Base-by-base conservation (phyloP, 2,329 filamentous ascomycete species). In the Neoarthrinium moseri region DNA sequence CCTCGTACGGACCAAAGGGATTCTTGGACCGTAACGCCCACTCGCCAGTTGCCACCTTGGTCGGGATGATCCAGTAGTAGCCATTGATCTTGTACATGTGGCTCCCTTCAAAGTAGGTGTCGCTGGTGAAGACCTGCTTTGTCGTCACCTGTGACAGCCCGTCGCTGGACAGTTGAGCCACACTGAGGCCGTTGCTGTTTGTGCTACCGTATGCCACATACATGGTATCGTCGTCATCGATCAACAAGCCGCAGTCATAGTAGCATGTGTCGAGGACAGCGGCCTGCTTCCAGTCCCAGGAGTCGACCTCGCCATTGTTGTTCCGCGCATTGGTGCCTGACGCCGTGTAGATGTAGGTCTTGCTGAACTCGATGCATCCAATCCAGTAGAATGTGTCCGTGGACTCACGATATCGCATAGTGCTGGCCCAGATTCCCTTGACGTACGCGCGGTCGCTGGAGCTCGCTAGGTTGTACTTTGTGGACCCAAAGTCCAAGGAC, bases 201-300 rank as follows among this genome's bases (percentile, higher is more conserved):
- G 61, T 70, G 37, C 67, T 72, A 4, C 77, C 79, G 52, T 80
- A 80, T 0, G 70, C 75, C 0, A 83, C 72, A 42, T 82, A 83
- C 68, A 82, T 77, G 1, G 71, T 76, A 46, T 81, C 79, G 24
- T 82, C 71, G 20, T 80, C 75, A 40, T 83, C 79, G 26, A 83
- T 70, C n/a, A 83, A 57, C 0, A 83, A 58, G 0, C 80, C 78
- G 15, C 66, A 71, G 56, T 83, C 80, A 52, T 83, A 83, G 53
- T 78, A 81, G 58, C 78, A 83, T 1, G 57, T 67, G 1, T 60
- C 64, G 44, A 18, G 48, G 5, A 60, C 60, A 13, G 59, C 63
- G 29, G 55, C 51, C 36, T 68, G 62, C 10, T 50, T 65, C 74
- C 74, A 78, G 17, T 35, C 32, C 32, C 32, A 35, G 10, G 32